phyloP scores from a whole-genome alignment of 345 rosid genomes.

The Brassica incana region DNA sequence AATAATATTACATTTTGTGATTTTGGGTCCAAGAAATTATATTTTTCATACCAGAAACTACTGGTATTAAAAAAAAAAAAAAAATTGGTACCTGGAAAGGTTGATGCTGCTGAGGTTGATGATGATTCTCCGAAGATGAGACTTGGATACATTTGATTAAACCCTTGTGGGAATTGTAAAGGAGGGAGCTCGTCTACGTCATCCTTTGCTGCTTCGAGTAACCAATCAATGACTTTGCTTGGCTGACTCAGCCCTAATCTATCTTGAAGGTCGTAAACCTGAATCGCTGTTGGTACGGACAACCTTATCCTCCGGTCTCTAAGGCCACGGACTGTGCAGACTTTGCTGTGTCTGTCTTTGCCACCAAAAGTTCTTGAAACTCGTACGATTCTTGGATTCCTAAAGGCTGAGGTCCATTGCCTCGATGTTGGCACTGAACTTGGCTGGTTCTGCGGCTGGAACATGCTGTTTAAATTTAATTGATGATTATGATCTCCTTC shows the following conservation, averaged over 20 bases:
- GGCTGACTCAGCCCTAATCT: conserved; percentile 84
- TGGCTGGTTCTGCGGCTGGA: conserved; percentile 33
- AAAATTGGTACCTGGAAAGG: conserved; percentile 22
- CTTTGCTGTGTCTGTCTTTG: conserved; percentile 97
- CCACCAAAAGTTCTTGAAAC: conserved; percentile 90
- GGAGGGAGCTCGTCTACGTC: conserved; percentile 94
- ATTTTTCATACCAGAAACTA: too few relatives aligned
- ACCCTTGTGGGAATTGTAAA: conserved; percentile 68
- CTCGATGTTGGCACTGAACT: conserved; percentile 47
- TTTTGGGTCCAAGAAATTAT: background rate
- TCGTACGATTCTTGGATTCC: conserved; percentile 90
- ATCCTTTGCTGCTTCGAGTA: conserved; percentile 66
- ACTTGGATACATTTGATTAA: conserved; percentile 68
- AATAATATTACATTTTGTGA: background rate
- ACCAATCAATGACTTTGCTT: conserved; percentile 93
- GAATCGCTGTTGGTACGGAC: conserved; percentile 93
- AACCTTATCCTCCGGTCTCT: conserved; percentile 87
- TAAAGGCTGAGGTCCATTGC: conserved; percentile 77
- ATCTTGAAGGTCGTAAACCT: conserved; percentile 88
- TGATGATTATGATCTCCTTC: conserved; percentile 46
- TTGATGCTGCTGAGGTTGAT: conserved; percentile 16
- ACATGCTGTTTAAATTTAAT: conserved; percentile 30
- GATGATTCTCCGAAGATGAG: conserved; percentile 37
- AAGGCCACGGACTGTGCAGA: conserved; percentile 85
- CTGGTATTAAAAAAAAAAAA: too few relatives aligned